phyloP scores from a whole-genome alignment of 192 early-diverging fungal genomes.

The Martensiomyces pterosporus region DNA sequence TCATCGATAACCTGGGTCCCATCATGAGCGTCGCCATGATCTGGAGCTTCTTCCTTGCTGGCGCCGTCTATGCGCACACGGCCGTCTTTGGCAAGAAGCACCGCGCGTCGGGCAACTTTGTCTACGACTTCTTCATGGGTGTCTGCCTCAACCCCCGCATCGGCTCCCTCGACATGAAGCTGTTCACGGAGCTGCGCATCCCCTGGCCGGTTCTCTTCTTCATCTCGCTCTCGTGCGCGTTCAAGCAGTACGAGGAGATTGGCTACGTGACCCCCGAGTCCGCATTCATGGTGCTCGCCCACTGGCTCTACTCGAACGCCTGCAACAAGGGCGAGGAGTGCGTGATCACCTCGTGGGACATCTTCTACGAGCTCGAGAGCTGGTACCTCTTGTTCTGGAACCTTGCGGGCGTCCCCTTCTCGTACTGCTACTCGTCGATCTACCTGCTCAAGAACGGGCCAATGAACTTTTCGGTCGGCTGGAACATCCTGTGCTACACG shows the following conservation, averaged over 20 bases:
- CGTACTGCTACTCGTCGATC: constrained; percentile 81
- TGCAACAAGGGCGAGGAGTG: constrained; percentile 63
- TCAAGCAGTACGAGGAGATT: constrained; percentile 73
- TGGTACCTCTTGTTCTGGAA: constrained; percentile 77
- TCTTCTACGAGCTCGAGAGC: constrained; percentile 55
- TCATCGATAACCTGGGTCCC: constrained; percentile 63
- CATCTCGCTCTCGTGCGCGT: constrained; percentile 68
- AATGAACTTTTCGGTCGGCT: constrained; percentile 54
- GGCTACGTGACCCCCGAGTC: constrained; percentile 77
- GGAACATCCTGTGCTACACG: constrained; percentile 43
- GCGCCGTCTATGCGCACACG: constrained; percentile 51
- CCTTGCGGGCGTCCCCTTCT: constrained; percentile 88
- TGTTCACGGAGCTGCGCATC: constrained; percentile 89
- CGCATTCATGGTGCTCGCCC: constrained; percentile 69
- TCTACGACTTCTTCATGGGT: constrained; percentile 97
- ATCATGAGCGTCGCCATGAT: constrained; percentile 65
- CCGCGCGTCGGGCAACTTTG: constrained; percentile 64
- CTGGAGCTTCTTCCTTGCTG: constrained; percentile 63
- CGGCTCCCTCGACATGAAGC: constrained; percentile 85
- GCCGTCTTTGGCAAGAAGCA: constrained; percentile 75
- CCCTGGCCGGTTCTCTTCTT: constrained; percentile 77
- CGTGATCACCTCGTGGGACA: constrained; percentile 93
- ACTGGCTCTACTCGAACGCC: constrained; percentile 85
- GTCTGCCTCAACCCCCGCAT: constrained; percentile 93
- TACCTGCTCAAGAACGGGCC: constrained; percentile 73